These are phyloP conservation scores for Trichoderma asperellum DNA, from an alignment of 2,329 filamentous ascomycete species.

Conservation along the genomic window DNA sequence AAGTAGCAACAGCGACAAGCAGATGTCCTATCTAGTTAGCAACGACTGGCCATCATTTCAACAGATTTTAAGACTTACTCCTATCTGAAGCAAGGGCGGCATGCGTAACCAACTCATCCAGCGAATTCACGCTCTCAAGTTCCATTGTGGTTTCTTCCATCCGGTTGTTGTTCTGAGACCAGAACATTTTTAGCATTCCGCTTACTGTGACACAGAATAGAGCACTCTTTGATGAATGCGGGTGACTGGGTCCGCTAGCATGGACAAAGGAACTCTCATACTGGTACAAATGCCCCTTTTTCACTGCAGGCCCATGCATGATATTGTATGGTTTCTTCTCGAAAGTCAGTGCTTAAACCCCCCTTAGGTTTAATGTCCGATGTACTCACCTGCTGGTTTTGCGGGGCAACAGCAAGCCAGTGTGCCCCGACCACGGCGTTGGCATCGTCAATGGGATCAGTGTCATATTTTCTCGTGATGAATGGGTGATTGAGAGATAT, in stretches of 20 bases:
- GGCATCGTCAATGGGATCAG: constrained; percentile 74
- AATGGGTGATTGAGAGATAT: constrained; percentile 74
- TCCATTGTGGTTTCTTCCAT: constrained; percentile 75
- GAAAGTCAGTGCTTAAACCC: constrained; percentile 10
- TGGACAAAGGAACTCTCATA: constrained; percentile 70
- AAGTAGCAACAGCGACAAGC: constrained; percentile 68
- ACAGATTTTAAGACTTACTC: constrained; percentile 51
- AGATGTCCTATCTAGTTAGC: constrained; percentile 53
- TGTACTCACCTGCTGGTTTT: constrained; percentile 44
- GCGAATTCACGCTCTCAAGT: constrained; percentile 71
- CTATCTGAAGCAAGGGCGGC: constrained; percentile 76
- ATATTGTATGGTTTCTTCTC: constrained; percentile 50
- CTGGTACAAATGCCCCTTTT: constrained; percentile 64
- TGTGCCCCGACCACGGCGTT: constrained; percentile 80
- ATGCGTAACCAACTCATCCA: constrained; percentile 78
- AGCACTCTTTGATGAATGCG: constrained; percentile 70
- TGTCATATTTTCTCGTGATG: constrained; percentile 62
- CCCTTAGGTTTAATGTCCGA: no score
- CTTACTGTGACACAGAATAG: constrained; percentile 76
- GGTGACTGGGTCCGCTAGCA: constrained; percentile 73
- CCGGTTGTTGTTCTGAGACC: constrained; percentile 71
- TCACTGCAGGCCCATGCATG: constrained; percentile 65
- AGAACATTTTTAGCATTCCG: constrained; percentile 75
- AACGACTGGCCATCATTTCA: not conserved
- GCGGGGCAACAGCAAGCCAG: constrained; percentile 72